Base-by-base conservation (phyloP, 2,329 filamentous ascomycete genomes). In the Hymenoscyphus fructigenus region DNA sequence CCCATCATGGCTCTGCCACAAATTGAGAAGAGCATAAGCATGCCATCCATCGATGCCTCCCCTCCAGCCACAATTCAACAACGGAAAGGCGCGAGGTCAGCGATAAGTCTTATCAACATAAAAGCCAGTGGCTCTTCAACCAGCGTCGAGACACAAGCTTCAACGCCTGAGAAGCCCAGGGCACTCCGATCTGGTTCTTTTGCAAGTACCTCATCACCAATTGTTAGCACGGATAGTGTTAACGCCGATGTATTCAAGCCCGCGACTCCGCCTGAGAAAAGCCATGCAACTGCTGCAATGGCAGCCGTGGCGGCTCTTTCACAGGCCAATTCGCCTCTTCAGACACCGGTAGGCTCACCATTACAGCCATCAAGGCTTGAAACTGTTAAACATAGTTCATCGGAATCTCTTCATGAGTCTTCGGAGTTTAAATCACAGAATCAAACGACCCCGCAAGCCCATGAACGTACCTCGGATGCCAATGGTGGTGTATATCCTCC, bases 251-350 rank as follows among this genome's bases (percentile, higher is more conserved):
- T 87, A 14, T 84, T 85, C 69, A 85, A 84, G 66, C 81, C 83
- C 15, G 84, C 79, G 15, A 72, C 80, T 1, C 82, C 83, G 5
- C 83, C 84, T 1, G 84, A 87, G 44, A 82, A 87, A 59, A 81
- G 81, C 65, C 80, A 85, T 73, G 89, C 89, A 28, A 82, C 83
- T 26, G 85, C 81, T 68, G 82, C 84, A 29, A 91, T 93, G 82
- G 88, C 88, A 62, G 87, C 86, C 47, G 80, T 91, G 47, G 87
- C 89, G n/a, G 84, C 81, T 20, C 82, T 85, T 20, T 86, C 89
- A 0, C 82, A 85, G 41, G 60, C 84, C n/a, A 76, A 78, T 26
- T 85, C 85, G 0, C 83, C 85, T 1, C 73, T 77, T 6, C 79
- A 79, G 14, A 82, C 83, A 0, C 80, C 82, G 6, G 64, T 79